Evolutionary conservation across 345 rosid genomes (phyloP).

Genomic region (Physaria fendleri): DNA sequence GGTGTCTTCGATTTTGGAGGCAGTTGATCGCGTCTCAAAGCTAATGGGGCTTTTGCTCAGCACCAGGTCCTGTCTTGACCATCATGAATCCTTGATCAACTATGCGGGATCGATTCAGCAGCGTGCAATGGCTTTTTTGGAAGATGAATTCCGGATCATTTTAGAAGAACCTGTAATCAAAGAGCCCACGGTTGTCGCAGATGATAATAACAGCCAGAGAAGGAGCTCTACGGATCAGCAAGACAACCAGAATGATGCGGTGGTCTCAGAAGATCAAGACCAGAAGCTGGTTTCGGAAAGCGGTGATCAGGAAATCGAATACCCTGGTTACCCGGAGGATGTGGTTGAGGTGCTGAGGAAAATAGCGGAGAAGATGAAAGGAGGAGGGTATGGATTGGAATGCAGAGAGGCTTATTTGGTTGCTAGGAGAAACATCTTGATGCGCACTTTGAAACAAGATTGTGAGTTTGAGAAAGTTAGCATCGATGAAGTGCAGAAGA

Average conservation of each 20-base stretch:
- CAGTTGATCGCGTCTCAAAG: slow-evolving; percentile 48
- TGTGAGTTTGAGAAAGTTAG: slow-evolving; percentile 67
- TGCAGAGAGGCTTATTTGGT: slow-evolving; percentile 60
- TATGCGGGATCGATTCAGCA: slow-evolving; percentile 56
- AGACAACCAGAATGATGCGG: slow-evolving; percentile 26
- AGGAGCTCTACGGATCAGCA: slow-evolving; percentile 26
- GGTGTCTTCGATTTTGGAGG: slow-evolving; percentile 37
- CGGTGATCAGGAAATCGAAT: slow-evolving; percentile 23
- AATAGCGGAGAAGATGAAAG: slow-evolving; percentile 56
- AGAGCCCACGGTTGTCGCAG: slow-evolving; percentile 1
- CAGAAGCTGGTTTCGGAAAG: slow-evolving; percentile 10
- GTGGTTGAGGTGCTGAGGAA: slow-evolving; percentile 37
- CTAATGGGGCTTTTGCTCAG: slow-evolving; percentile 31
- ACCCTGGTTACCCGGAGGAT: slow-evolving; percentile 41
- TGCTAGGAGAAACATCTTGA: slow-evolving; percentile 50
- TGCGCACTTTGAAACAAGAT: slow-evolving; percentile 37
- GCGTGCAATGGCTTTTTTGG: slow-evolving; percentile 68
- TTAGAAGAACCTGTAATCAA: slow-evolving; percentile 35
- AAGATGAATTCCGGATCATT: slow-evolving; percentile 58
- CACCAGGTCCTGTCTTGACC: slow-evolving; percentile 36
- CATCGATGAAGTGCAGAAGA: slow-evolving; percentile 74
- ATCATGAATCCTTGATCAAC: slow-evolving; percentile 37
- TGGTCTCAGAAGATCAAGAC: slow-evolving; percentile 16
- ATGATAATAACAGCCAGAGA: slow-evolving; percentile 27
- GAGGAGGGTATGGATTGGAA: slow-evolving; percentile 60